Evolutionary conservation across 2,329 filamentous ascomycete genomes (phyloP), one percentile per base, ranked within the genome.

Genomic region (Fusarium albosuccineum): DNA sequence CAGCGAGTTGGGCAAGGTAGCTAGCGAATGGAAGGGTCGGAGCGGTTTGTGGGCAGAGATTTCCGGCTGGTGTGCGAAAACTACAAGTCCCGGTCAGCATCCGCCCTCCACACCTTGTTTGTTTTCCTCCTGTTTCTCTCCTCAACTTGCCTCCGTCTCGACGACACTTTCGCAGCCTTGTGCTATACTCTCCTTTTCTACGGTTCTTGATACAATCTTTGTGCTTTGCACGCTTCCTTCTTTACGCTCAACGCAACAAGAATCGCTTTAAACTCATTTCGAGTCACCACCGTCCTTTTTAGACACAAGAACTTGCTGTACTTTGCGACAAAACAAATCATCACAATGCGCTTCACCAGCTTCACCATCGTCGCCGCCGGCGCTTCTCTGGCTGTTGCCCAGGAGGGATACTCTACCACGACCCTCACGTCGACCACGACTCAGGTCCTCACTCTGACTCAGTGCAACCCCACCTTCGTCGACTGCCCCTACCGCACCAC

Each of bases 271-370:
- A 27, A 57, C 57, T 62, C 48, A 14, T 46, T 57, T 39, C 40
- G 33, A 70, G 40, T 50, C 48, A 67, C 30, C 37, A 55, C 53
- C 16, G 27, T 59, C 50, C 62, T 56, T 56, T 63, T 54, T 42
- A 69, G 40, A 50, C 44, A 62, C 16, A 48, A 60, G 34, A 50
- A 61, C 51, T 33, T 9, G 34, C 54, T 37, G 29, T 37, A 40
- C 36, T 22, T 55, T 55, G 34, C 62, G 49, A 42, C 59, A 56
- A 66, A 57, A 22, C 61, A 63, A 67, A 61, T 60, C 57, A 46
- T 70, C 80, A 83, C 76, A 67, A 85, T 85, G 83, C 81, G 80
- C 72, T 79, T 82, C 79, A 76, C 81, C 66, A 76, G 74, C 73
- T 69, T 83, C 74, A 64, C 82, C 71, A 70, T 78, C 67, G 65